Evolutionary conservation across 768 basidiomycete species (phyloP).

Genomic region (Leccinum uliginosum): DNA sequence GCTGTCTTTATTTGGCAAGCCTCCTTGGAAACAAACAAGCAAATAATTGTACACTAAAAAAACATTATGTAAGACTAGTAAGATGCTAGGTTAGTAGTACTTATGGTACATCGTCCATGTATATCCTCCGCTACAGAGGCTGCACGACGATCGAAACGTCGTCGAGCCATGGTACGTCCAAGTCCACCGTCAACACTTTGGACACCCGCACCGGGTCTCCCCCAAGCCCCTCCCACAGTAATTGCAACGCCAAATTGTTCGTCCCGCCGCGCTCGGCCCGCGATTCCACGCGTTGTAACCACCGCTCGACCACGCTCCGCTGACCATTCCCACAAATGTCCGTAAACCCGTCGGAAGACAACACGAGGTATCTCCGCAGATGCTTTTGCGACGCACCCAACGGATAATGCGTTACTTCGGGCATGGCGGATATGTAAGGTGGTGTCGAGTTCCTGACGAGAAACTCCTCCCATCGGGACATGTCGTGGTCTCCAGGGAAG

Average conservation of each 20-base stretch:
- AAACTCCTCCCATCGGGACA: slow-evolving; percentile 63
- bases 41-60: not conserved
- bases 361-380: slow-evolving; percentile 50
- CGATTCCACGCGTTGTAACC: slow-evolving; percentile 46
- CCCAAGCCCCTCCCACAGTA: slow-evolving; percentile 55
- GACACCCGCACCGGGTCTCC: slow-evolving; percentile 53
- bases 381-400: slow-evolving; percentile 30
- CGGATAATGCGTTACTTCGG: slow-evolving; percentile 58
- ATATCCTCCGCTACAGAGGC: slow-evolving; percentile 35
- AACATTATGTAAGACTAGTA: not conserved
- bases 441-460: slow-evolving; percentile 58
- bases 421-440: slow-evolving; percentile 60
- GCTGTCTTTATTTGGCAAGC: slow-evolving; percentile 7
- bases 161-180: slow-evolving; percentile 64
- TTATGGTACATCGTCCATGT: not conserved
- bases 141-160: slow-evolving; percentile 66
- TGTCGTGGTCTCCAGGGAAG: slow-evolving; percentile 57
- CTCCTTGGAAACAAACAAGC: slow-evolving; percentile 1
- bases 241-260: slow-evolving; percentile 51
- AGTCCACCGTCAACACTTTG: slow-evolving; percentile 56
- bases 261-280: slow-evolving; percentile 16
- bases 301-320: slow-evolving; percentile 43
- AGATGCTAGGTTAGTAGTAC: slow-evolving; percentile 3
- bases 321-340: slow-evolving; percentile 54
- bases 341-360: slow-evolving; percentile 64